These are phyloP conservation scores for Tuber magnatum DNA, from an alignment of 495 filamentous ascomycete genomes.

Conservation along the genomic window DNA sequence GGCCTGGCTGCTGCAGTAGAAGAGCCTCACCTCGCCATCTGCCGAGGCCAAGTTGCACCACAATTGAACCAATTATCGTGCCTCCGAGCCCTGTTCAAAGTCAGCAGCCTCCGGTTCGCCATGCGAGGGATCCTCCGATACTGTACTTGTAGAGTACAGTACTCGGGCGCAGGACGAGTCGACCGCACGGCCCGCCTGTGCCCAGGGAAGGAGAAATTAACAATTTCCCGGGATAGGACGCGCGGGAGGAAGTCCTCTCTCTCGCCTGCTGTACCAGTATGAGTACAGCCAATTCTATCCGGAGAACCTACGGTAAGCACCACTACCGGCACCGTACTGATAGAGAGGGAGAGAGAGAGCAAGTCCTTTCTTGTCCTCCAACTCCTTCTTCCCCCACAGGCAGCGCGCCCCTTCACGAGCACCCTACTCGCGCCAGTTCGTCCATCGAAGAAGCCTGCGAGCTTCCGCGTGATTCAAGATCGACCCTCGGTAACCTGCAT, in stretches of 20 bases:
- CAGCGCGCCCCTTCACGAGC: background rate
- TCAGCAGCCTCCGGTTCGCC: background rate
- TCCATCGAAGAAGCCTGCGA: background rate
- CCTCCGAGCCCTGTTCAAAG: background rate
- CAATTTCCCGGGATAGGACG: background rate
- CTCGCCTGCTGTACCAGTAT: background rate
- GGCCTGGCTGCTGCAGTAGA: background rate
- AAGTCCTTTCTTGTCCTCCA: background rate
- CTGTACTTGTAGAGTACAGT: no score
- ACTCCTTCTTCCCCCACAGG: no score
- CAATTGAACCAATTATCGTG: no score
- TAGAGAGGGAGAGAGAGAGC: no score
- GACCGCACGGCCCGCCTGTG: background rate
- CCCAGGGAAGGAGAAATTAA: background rate
- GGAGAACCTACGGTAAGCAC: background rate
- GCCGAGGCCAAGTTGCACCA: background rate
- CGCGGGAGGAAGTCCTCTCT: background rate
- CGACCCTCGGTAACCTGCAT: background rate
- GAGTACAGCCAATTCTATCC: background rate
- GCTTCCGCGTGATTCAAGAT: background rate
- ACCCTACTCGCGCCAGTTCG: background rate
- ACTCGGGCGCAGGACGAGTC: background rate
- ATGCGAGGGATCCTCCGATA: no score
- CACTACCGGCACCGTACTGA: background rate
- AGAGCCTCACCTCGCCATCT: background rate